Evolutionary conservation across 1,284 basidiomycete species (phyloP).

Genomic region (Sporisorium iseilematis-ciliati): DNA sequence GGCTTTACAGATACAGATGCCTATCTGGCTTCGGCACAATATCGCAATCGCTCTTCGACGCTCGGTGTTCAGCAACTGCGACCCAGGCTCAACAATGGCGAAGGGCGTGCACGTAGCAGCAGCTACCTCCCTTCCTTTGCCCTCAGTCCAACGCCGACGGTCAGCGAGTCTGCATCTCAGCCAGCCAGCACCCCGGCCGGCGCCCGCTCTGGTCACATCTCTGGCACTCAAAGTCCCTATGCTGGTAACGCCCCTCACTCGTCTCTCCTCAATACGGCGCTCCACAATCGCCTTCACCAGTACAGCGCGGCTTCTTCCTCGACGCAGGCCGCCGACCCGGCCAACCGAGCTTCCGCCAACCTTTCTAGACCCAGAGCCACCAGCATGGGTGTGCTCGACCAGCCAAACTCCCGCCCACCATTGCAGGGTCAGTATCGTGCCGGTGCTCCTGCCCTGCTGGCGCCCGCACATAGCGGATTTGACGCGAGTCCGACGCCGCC

Average conservation of each 20-base stretch:
- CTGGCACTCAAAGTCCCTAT: slow-evolving; percentile 37
- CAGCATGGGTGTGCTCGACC: slow-evolving; percentile 51
- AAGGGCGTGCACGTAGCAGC: slow-evolving; percentile 50
- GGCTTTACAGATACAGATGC: slow-evolving; percentile 19
- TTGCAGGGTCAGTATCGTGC: slow-evolving; percentile 15
- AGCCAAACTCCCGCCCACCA: slow-evolving; percentile 19
- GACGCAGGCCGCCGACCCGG: slow-evolving; percentile 5
- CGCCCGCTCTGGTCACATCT: slow-evolving; percentile 19
- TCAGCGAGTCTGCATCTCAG: slow-evolving; percentile 13
- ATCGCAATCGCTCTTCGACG: slow-evolving; percentile 43
- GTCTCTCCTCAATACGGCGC: slow-evolving; percentile 39
- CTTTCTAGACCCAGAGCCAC: slow-evolving; percentile 39
- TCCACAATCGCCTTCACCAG: slow-evolving; percentile 44
- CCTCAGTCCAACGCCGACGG: slow-evolving; percentile 10
- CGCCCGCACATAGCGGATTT: neutral
- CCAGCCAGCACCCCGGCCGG: slow-evolving; percentile 9
- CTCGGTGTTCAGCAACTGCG: slow-evolving; percentile 36
- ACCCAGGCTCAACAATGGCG: slow-evolving; percentile 26
- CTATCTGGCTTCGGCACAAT: slow-evolving; percentile 22
- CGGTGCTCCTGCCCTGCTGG: neutral
- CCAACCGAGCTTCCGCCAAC: slow-evolving; percentile 6
- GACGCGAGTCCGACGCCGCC: slow-evolving; percentile 10
- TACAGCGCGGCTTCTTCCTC: slow-evolving; percentile 20
- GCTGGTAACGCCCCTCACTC: slow-evolving; percentile 27
- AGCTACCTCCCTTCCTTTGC: slow-evolving; percentile 47